Conservation (phyloP, 2,329 filamentous ascomycete species). For the Pseudocercospora cruenta region DNA sequence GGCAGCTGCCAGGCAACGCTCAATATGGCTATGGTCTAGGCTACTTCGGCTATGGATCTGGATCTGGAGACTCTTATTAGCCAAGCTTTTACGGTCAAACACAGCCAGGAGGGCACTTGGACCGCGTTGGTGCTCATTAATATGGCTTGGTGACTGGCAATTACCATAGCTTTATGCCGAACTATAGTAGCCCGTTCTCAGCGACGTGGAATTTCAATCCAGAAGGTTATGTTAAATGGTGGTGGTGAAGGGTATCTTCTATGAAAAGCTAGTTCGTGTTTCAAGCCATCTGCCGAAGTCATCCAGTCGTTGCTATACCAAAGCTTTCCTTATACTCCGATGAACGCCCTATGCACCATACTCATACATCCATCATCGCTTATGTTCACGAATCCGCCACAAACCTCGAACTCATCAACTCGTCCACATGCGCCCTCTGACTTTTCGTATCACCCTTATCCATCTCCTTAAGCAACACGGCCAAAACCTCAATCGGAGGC, state of each 20-base stretch:
- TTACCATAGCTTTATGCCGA: too few relatives aligned
- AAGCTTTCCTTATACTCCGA: too few relatives aligned
- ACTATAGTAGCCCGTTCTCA: not conserved
- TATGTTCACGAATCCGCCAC: constrained; percentile 40
- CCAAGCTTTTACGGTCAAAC: not conserved
- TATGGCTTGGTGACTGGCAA: not conserved
- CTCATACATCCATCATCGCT: not conserved
- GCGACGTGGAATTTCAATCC: not conserved
- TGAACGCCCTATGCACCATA: not conserved
- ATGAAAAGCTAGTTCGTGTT: not conserved
- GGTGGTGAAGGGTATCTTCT: not conserved
- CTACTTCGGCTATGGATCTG: too few relatives aligned
- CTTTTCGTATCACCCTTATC: constrained; percentile 56
- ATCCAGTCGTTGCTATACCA: not conserved
- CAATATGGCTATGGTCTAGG: too few relatives aligned
- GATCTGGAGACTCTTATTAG: not conserved
- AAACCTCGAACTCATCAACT: constrained; percentile 57
- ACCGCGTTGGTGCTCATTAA: not conserved
- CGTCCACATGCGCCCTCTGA: constrained; percentile 76
- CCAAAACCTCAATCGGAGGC: constrained; percentile 87
- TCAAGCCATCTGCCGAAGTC: too few relatives aligned
- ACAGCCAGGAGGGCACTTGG: not conserved
- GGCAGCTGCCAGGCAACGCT: not conserved
- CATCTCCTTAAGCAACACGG: constrained; percentile 76
- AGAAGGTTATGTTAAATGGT: not conserved